Conservation (phyloP, 164 flowering plant species). For the Stephania japonica region DNA sequence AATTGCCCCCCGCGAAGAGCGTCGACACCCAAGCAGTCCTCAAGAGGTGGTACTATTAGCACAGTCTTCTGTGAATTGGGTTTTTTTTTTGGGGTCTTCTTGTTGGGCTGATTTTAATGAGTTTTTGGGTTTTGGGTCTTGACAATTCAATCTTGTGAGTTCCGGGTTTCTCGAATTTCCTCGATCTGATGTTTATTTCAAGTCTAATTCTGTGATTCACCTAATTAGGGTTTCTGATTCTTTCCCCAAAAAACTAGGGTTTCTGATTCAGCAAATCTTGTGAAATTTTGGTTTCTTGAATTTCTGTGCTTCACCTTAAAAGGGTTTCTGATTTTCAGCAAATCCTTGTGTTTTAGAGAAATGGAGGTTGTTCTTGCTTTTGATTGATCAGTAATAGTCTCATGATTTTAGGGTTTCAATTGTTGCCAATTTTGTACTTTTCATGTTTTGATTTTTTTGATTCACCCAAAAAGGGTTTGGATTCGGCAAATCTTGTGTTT, state of each 20-base stretch:
- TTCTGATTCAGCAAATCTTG: too few species aligned
- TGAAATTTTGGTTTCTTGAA: not conserved
- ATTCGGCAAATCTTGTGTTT: not conserved
- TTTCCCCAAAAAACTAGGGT: too few species aligned
- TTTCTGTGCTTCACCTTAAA: not conserved
- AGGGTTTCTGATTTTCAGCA: too few species aligned
- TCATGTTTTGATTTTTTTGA: not conserved
- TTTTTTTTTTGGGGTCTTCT: not conserved
- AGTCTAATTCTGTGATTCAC: too few species aligned
- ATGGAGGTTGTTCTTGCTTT: too few species aligned
- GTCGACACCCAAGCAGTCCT: slow-evolving; percentile 31
- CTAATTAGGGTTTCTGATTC: too few species aligned
- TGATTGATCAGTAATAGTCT: not conserved
- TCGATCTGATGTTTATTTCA: not conserved
- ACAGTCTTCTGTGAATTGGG: not conserved
- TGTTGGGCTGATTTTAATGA: not conserved
- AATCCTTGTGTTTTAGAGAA: too few species aligned
- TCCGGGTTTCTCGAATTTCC: not conserved
- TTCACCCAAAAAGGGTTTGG: not conserved
- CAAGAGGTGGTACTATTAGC: slow-evolving; percentile 18
- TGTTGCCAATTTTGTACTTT: not conserved
- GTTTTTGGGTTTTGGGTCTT: not conserved
- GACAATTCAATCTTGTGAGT: not conserved
- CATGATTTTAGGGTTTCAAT: not conserved
- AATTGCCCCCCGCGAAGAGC: slow-evolving; percentile 11